Conservation (phyloP, 2,329 filamentous ascomycete genomes). For the Paracamarosporium sp. region DNA sequence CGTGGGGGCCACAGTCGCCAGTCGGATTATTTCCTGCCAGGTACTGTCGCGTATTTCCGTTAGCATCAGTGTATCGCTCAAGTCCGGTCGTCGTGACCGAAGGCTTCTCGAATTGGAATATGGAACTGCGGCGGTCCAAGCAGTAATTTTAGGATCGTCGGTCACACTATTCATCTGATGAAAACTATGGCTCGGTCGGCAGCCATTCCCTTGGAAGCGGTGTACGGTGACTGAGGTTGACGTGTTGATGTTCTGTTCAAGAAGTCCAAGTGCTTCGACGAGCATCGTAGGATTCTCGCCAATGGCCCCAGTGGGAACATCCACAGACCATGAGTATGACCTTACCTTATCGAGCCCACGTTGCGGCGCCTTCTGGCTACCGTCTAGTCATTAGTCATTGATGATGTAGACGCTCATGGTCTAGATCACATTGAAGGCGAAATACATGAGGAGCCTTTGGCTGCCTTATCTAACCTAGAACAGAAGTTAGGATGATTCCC, state of each 20-base stretch:
- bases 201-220: neutral
- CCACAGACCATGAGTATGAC: neutral
- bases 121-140: neutral
- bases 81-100: neutral
- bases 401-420: neutral
- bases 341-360: neutral
- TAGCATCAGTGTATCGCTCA: neutral
- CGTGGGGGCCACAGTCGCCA: conserved; percentile 4
- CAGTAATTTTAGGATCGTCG: neutral
- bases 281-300: neutral
- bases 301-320: neutral
- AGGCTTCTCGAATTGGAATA: neutral
- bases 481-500: neutral
- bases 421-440: neutral
- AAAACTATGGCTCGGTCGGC: neutral
- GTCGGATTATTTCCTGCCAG: neutral
- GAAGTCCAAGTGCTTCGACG: neutral
- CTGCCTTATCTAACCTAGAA: conserved; percentile 2
- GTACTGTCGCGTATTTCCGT: neutral
- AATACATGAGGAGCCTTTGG: neutral
- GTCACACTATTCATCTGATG: neutral
- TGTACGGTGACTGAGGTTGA: neutral
- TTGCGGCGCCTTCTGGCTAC: neutral
- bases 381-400: neutral
- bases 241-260: neutral